phyloP scores from a whole-genome alignment of 306 rosid genomes.

The Crotalaria pallida region DNA sequence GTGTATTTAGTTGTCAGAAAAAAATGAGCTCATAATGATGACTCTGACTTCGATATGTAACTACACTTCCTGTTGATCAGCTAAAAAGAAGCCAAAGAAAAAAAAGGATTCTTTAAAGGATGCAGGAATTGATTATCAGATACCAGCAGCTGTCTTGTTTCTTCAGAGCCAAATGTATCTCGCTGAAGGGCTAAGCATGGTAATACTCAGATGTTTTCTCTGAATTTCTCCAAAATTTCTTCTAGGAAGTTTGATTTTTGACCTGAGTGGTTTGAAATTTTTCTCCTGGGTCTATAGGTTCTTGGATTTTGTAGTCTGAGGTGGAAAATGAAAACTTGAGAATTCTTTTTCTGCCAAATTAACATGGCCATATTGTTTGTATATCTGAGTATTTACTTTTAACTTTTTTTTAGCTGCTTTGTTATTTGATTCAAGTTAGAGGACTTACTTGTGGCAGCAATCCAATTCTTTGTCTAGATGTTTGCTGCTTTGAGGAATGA shows the following conservation, averaged over 20 bases:
- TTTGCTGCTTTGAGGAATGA: slow-evolving; percentile 81
- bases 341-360: not conserved
- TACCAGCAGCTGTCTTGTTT: slow-evolving; percentile 72
- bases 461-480: slow-evolving; percentile 58
- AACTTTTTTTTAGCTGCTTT: not conserved
- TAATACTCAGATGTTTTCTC: slow-evolving; percentile 34
- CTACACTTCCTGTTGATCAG: slow-evolving; percentile 42
- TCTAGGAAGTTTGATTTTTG: slow-evolving; percentile 6
- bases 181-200: slow-evolving; percentile 89
- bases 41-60: slow-evolving; percentile 6
- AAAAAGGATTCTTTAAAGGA: slow-evolving; percentile 69
- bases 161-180: slow-evolving; percentile 90
- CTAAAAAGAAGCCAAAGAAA: slow-evolving; percentile 73
- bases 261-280: not conserved
- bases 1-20: slow-evolving; percentile 1
- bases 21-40: slow-evolving; percentile 1
- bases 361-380: not conserved
- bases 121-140: slow-evolving; percentile 47
- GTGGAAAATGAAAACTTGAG: slow-evolving; percentile 5
- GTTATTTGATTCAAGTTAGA: slow-evolving; percentile 21
- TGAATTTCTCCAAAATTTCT: slow-evolving; percentile 5
- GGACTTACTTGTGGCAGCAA: slow-evolving; percentile 21
- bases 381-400: not conserved
- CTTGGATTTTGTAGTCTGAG: slow-evolving; percentile 1
- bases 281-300: slow-evolving; percentile 1